Conservation (phyloP, 2,329 filamentous ascomycete genomes). For the Phialophora expanda region DNA sequence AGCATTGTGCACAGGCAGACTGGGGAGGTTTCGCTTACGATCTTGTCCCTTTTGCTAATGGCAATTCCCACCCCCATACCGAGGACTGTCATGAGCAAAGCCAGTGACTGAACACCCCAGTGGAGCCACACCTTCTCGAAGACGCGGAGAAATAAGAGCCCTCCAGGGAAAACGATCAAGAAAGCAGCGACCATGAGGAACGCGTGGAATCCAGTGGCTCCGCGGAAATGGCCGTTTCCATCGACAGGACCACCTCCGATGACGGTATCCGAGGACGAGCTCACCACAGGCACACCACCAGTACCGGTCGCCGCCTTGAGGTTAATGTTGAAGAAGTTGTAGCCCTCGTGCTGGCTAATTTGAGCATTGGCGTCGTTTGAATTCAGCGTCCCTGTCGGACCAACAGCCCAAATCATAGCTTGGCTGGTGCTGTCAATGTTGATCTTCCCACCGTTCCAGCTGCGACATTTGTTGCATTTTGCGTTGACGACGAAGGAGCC, state of each 20-base stretch:
- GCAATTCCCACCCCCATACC: conserved; percentile 61
- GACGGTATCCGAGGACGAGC: conserved; percentile 41
- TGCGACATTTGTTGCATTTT: conserved; percentile 60
- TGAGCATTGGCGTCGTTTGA: conserved; percentile 53
- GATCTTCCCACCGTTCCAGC: conserved; percentile 58
- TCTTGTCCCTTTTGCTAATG: conserved; percentile 59
- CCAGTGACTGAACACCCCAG: conserved; percentile 59
- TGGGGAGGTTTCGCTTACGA: conserved; percentile 52
- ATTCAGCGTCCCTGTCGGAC: conserved; percentile 52
- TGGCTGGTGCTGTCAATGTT: conserved; percentile 57
- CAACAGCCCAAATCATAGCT: conserved; percentile 63
- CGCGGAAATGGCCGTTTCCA: conserved; percentile 15
- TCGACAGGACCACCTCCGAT: conserved; percentile 45
- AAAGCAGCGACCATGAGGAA: conserved; percentile 62
- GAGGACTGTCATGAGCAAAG: conserved; percentile 55
- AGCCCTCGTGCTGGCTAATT: conserved; percentile 60
- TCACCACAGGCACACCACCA: conserved; percentile 48
- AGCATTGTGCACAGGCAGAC: conserved; percentile 7
- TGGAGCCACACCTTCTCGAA: conserved; percentile 61
- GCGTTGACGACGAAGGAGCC: conserved; percentile 57
- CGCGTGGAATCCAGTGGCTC: conserved; percentile 43
- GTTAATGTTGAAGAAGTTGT: conserved; percentile 63
- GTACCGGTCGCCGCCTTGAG: conserved; percentile 58
- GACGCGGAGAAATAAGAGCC: conserved; percentile 60
- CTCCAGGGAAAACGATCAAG: conserved; percentile 62